Conservation (phyloP, 1,284 basidiomycete species). For the Sporisorium graminicola region DNA sequence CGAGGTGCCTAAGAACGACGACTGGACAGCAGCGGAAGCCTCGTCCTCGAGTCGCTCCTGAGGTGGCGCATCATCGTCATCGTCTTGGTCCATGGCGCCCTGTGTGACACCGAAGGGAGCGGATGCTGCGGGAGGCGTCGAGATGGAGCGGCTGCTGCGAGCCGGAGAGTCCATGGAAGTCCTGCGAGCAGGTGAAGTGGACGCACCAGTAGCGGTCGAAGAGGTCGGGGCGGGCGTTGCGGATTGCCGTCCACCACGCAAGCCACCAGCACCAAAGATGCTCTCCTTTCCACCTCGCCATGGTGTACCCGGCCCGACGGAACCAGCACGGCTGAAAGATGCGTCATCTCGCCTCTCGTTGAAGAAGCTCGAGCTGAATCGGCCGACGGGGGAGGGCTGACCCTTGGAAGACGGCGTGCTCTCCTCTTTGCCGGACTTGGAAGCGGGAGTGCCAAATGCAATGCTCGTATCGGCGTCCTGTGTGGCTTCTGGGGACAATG, state of each 20-base stretch:
- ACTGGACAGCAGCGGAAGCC: slow-evolving; percentile 22
- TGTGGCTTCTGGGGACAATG: slow-evolving; percentile 38
- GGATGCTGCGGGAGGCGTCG: slow-evolving; percentile 42
- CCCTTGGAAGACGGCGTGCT: slow-evolving; percentile 36
- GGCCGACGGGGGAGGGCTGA: slow-evolving; percentile 44
- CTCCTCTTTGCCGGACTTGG: slow-evolving; percentile 49
- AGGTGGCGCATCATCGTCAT: slow-evolving; percentile 51
- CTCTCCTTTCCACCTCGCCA: slow-evolving; percentile 53
- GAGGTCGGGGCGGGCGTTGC: slow-evolving; percentile 37
- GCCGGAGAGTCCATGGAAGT: slow-evolving; percentile 32
- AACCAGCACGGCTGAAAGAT: slow-evolving; percentile 32
- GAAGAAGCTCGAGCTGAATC: slow-evolving; percentile 62
- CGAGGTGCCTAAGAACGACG: slow-evolving; percentile 22
- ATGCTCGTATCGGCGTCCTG: slow-evolving; percentile 48
- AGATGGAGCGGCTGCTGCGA: slow-evolving; percentile 36
- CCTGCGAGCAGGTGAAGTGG: slow-evolving; percentile 37
- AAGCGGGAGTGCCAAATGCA: slow-evolving; percentile 54
- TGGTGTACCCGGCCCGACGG: slow-evolving; percentile 34
- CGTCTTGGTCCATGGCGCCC: slow-evolving; percentile 43
- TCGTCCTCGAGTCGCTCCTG: slow-evolving; percentile 51
- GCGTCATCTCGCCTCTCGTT: slow-evolving; percentile 47
- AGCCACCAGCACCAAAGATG: slow-evolving; percentile 60
- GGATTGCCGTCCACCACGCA: slow-evolving; percentile 52
- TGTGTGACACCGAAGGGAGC: slow-evolving; percentile 22
- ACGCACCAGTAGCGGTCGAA: slow-evolving; percentile 6